These are phyloP conservation scores for Neofusicoccum ribis DNA, from an alignment of 2,329 filamentous ascomycete species.

Conservation along the genomic window DNA sequence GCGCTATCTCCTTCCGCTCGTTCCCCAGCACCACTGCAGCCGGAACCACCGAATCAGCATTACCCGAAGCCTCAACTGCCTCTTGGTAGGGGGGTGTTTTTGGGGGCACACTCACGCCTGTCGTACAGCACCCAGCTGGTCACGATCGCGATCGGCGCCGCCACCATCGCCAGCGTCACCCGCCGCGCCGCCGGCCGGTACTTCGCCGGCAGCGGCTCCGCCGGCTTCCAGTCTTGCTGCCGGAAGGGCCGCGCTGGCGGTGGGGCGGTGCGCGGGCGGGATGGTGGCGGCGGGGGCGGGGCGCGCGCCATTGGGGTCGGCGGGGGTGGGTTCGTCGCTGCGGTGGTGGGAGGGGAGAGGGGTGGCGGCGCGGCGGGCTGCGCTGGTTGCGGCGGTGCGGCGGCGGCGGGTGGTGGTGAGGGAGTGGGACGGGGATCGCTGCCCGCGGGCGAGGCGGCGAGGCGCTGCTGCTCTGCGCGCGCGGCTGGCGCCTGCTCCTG, in stretches of 20 bases:
- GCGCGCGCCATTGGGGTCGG: background rate
- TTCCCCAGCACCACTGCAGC: background rate
- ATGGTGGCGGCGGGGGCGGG: background rate
- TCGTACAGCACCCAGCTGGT: constrained; percentile 34
- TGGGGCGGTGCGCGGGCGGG: too few species aligned
- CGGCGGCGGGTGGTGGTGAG: background rate
- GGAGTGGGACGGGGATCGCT: too few species aligned
- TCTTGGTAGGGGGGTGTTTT: too few species aligned
- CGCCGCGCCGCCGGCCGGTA: constrained; percentile 35
- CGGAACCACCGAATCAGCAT: too few species aligned
- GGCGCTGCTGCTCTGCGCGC: too few species aligned
- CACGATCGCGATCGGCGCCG: constrained; percentile 35
- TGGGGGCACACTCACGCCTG: constrained; percentile 21
- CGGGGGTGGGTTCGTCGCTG: background rate
- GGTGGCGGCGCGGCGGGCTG: too few species aligned
- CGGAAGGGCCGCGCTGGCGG: too few species aligned
- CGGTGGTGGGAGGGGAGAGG: too few species aligned
- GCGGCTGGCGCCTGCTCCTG: too few species aligned
- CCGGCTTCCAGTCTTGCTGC: background rate
- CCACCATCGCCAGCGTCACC: constrained; percentile 37
- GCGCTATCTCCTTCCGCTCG: background rate
- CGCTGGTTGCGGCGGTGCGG: too few species aligned
- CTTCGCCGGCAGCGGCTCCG: constrained; percentile 1
- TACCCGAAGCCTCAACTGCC: too few species aligned
- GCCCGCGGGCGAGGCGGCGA: too few species aligned